Conservation (phyloP, 768 basidiomycete genomes). For the Rhodotorula babjevae region DNA sequence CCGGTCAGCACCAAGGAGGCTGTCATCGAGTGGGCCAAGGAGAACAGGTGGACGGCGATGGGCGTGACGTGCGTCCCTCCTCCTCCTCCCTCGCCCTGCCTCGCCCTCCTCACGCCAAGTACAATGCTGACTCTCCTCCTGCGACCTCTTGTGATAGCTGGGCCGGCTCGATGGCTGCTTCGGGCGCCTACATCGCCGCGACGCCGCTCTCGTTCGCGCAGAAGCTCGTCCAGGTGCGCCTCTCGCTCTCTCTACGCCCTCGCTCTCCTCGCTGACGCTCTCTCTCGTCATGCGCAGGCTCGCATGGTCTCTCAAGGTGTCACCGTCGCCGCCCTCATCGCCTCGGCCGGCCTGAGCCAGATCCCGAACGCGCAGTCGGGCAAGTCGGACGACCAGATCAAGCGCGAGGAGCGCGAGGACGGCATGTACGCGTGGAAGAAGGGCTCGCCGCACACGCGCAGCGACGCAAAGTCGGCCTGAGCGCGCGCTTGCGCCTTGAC, state of each 20-base stretch:
- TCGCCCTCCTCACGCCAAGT: not conserved
- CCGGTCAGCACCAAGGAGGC: constrained; percentile 24
- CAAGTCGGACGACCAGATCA: constrained; percentile 30
- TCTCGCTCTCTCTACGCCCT: not conserved
- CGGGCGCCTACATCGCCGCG: constrained; percentile 33
- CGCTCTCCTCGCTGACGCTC: too few species aligned
- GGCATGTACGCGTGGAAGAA: constrained; percentile 36
- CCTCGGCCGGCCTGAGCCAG: constrained; percentile 42
- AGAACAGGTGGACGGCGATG: constrained; percentile 33
- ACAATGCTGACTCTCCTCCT: not conserved
- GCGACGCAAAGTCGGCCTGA: not conserved
- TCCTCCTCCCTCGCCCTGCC: not conserved
- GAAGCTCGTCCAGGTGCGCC: constrained; percentile 42
- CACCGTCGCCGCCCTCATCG: constrained; percentile 45
- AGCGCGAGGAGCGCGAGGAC: constrained; percentile 34
- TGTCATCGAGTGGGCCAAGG: constrained; percentile 34
- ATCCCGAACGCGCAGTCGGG: constrained; percentile 28
- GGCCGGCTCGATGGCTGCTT: constrained; percentile 36
- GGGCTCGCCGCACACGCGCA: not conserved
- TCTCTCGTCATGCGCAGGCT: not conserved
- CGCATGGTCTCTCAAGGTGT: constrained; percentile 44
- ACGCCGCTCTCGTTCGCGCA: constrained; percentile 41
- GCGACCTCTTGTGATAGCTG: not conserved
- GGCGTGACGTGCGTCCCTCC: constrained; percentile 21
- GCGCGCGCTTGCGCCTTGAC: too few species aligned